Conservation (phyloP, 495 filamentous ascomycete genomes). For the Cercophora samala region DNA sequence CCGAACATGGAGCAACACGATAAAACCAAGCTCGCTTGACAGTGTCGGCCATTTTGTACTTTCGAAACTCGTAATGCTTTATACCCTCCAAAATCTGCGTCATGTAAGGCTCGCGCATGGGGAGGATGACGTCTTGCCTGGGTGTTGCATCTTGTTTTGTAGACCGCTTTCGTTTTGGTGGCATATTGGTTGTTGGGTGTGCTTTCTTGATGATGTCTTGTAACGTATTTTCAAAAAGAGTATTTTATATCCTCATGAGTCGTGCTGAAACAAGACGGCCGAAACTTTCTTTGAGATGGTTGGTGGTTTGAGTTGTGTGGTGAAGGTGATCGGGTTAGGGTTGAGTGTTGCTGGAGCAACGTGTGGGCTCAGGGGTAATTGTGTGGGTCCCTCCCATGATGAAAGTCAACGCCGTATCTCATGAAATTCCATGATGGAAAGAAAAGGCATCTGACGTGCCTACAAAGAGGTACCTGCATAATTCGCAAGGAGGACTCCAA, state of each 20-base stretch:
- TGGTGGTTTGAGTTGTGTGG: background rate
- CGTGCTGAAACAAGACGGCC: background rate
- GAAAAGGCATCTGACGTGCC: too few species aligned
- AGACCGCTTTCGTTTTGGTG: background rate
- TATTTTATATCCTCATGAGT: background rate
- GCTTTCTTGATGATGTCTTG: background rate
- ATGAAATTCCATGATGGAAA: too few species aligned
- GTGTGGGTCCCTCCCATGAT: too few species aligned
- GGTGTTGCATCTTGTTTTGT: background rate
- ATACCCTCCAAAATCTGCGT: background rate
- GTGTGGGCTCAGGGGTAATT: background rate
- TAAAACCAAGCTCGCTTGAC: background rate
- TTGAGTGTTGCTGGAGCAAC: background rate
- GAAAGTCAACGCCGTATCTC: too few species aligned
- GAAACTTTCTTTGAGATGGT: background rate
- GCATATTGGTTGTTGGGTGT: background rate
- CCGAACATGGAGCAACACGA: background rate
- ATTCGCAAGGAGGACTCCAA: too few species aligned
- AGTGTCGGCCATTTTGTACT: background rate
- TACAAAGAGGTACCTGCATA: too few species aligned
- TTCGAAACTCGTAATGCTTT: background rate
- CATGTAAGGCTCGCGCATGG: slow-evolving; percentile 1
- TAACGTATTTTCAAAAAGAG: background rate
- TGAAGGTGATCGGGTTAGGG: background rate
- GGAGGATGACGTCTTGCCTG: background rate